Evolutionary conservation across 176 grass and related monocot genomes (phyloP).

Genomic region (Rhynchospora tenuis): DNA sequence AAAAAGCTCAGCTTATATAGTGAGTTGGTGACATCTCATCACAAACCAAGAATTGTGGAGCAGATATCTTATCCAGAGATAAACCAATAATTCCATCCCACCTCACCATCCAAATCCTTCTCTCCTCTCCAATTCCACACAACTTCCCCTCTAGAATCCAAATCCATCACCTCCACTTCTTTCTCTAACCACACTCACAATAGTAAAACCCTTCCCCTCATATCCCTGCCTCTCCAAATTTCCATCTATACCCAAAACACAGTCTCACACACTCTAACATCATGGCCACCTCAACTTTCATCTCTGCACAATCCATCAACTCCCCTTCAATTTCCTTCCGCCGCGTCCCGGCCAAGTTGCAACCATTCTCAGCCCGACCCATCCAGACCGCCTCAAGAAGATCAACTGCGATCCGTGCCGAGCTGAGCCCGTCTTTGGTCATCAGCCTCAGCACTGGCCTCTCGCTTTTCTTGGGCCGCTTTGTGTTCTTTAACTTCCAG

Average conservation of each 20-base stretch:
- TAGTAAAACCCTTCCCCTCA: slow-evolving; percentile 12
- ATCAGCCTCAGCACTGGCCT: slow-evolving; percentile 97
- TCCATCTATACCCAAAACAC: background rate
- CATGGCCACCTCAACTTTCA: slow-evolving; percentile 26
- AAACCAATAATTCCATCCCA: slow-evolving; percentile 16
- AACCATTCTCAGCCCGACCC: slow-evolving; percentile 3
- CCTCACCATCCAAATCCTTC: slow-evolving; percentile 13
- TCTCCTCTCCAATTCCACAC: slow-evolving; percentile 22
- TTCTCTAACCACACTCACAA: background rate
- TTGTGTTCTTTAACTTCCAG: slow-evolving; percentile 99
- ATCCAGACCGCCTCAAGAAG: background rate
- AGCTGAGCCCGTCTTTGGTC: slow-evolving; percentile 80
- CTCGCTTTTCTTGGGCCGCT: slow-evolving; percentile 91
- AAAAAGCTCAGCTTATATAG: slow-evolving; percentile 9
- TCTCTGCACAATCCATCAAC: slow-evolving; percentile 14
- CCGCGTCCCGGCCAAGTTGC: background rate
- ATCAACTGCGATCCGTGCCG: slow-evolving; percentile 44
- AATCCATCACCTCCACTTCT: slow-evolving; percentile 18
- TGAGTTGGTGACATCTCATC: slow-evolving; percentile 18
- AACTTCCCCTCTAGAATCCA: slow-evolving; percentile 18
- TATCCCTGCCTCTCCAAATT: slow-evolving; percentile 4
- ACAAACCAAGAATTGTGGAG: slow-evolving; percentile 1
- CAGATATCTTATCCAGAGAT: slow-evolving; percentile 11
- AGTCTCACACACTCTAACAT: background rate
- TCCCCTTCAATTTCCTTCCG: slow-evolving; percentile 16